Evolutionary conservation across 1,284 basidiomycete species (phyloP).

Genomic region (Ceratobasidium sp.): DNA sequence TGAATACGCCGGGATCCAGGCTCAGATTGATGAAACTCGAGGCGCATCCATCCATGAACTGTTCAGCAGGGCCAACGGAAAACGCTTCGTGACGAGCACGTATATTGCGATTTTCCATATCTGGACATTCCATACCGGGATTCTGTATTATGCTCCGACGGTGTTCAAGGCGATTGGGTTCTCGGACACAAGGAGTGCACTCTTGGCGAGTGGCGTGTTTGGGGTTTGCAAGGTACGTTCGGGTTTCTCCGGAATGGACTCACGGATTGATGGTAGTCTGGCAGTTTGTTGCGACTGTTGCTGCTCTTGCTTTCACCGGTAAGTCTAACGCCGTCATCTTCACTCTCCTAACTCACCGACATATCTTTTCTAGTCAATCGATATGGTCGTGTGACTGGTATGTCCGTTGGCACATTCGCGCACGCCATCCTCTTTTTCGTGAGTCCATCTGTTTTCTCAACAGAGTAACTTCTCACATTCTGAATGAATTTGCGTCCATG

Average conservation of each 20-base stretch:
- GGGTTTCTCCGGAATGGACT: background rate
- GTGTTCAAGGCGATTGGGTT: slow-evolving; percentile 44
- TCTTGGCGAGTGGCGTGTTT: slow-evolving; percentile 43
- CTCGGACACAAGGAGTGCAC: slow-evolving; percentile 40
- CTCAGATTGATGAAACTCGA: slow-evolving; percentile 43
- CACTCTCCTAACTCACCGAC: background rate
- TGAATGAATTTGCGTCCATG: too few relatives aligned
- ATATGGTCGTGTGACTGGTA: slow-evolving; percentile 42
- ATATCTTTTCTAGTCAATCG: slow-evolving; percentile 32
- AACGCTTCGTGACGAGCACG: slow-evolving; percentile 33
- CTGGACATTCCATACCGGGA: slow-evolving; percentile 44
- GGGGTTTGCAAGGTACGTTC: slow-evolving; percentile 40
- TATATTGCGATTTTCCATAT: slow-evolving; percentile 44
- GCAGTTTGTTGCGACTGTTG: slow-evolving; percentile 33
- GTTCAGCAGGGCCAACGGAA: slow-evolving; percentile 29
- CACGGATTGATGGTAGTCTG: background rate
- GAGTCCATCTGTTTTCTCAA: background rate
- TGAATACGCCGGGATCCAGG: slow-evolving; percentile 43
- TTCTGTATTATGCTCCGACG: slow-evolving; percentile 44
- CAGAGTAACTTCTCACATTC: background rate
- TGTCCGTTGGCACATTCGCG: slow-evolving; percentile 28
- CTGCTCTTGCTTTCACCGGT: slow-evolving; percentile 28
- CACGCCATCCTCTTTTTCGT: slow-evolving; percentile 43
- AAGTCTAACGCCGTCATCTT: background rate
- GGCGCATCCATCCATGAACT: slow-evolving; percentile 28